Conservation (phyloP, 139 green algal species). For the Auxenochlorella pyrenoidosa region DNA sequence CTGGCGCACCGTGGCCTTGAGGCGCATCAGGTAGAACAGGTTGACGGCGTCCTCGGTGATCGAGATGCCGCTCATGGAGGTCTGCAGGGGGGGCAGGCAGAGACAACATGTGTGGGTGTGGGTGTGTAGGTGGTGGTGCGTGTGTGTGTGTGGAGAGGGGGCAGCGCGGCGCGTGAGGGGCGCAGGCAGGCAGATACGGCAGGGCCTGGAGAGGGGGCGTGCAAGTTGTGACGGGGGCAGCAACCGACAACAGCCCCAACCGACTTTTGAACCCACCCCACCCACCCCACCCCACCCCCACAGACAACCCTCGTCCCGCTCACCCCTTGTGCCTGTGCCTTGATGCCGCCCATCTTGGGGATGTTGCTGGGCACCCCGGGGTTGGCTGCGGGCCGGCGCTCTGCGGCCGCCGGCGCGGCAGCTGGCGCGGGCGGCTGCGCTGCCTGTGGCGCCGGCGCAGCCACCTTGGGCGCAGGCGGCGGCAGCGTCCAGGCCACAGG, state of each 20-base stretch:
- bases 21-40: conserved; percentile 89
- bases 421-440: not conserved
- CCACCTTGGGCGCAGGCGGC: not conserved
- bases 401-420: not conserved
- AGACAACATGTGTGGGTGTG: not conserved
- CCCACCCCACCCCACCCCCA: not conserved
- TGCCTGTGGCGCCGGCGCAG: not conserved
- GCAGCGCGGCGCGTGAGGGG: no score
- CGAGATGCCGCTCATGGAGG: conserved; percentile 89
- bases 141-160: no score
- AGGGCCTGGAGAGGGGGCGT: no score
- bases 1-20: conserved; percentile 66
- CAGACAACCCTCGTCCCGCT: not conserved
- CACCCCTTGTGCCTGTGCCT: conserved; percentile 31
- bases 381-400: not conserved
- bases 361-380: conserved; percentile 53
- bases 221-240: no score
- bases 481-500: conserved; percentile 15
- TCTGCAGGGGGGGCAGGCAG: conserved; percentile 65
- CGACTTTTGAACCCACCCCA: not conserved
- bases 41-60: conserved; percentile 83
- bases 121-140: no score
- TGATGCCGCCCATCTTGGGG: conserved; percentile 57
- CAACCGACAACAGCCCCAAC: no score
- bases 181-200: no score